Evolutionary conservation across 2,329 filamentous ascomycete species (phyloP).

Genomic region (Annulohypoxylon truncatum): DNA sequence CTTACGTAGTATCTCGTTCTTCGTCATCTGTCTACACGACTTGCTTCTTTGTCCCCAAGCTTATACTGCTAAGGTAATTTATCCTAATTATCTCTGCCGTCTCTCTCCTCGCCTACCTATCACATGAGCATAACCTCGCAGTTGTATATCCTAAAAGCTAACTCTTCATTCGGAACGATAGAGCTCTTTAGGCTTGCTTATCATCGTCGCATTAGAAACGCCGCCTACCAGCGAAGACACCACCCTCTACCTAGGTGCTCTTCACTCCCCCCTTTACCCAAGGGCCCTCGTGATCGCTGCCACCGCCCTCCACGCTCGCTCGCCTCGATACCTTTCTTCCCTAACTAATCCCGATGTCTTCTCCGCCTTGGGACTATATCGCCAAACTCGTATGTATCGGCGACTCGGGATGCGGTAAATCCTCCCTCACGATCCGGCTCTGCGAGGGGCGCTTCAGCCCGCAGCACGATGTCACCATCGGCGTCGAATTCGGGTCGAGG

Average conservation of each 20-base stretch:
- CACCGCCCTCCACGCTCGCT: slow-evolving; percentile 2
- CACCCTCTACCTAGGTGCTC: neutral
- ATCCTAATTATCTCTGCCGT: neutral
- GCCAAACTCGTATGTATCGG: slow-evolving; percentile 98
- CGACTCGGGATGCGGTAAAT: slow-evolving; percentile 96
- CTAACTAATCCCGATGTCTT: slow-evolving; percentile 59
- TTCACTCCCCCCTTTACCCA: neutral
- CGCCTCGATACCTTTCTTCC: slow-evolving; percentile 10
- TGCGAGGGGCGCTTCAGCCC: slow-evolving; percentile 96
- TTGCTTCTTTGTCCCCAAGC: slow-evolving; percentile 13
- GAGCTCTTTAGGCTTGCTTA: slow-evolving; percentile 12
- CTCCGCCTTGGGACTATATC: slow-evolving; percentile 95
- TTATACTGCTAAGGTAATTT: neutral
- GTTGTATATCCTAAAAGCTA: slow-evolving; percentile 8
- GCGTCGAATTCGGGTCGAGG: slow-evolving; percentile 93
- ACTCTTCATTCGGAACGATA: slow-evolving; percentile 11
- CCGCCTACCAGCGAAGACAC: neutral
- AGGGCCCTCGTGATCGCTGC: slow-evolving; percentile 22
- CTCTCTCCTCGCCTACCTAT: neutral
- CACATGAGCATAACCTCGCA: slow-evolving; percentile 18
- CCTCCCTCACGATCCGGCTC: slow-evolving; percentile 90
- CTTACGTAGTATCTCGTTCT: slow-evolving; percentile 5
- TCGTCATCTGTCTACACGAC: slow-evolving; percentile 8
- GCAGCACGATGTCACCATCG: slow-evolving; percentile 96
- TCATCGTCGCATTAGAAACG: slow-evolving; percentile 1